Percentiles rank a stretch among this genome's conserved stretches.
Conservation (phyloP, 805 yeast species). For the Nakazawaea ernobii region DNA sequence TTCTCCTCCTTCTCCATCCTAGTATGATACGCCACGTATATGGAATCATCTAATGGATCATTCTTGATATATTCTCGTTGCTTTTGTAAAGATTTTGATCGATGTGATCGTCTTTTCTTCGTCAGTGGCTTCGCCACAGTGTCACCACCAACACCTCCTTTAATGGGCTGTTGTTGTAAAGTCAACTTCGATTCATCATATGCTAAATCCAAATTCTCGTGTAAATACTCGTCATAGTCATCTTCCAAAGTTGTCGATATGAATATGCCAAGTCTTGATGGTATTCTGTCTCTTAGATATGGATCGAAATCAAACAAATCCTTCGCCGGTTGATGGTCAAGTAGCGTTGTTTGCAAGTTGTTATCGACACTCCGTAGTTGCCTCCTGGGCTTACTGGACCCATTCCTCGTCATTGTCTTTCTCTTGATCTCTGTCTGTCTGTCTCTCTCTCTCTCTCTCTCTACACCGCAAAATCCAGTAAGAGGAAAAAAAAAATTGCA, state of each 20-base stretch:
- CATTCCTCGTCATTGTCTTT: background rate
- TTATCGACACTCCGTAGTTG: conserved; percentile 6
- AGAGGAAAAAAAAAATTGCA: background rate
- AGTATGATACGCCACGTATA: conserved; percentile 44
- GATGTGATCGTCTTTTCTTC: conserved; percentile 6
- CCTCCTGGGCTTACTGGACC: background rate
- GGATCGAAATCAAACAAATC: conserved; percentile 32
- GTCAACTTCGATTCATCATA: background rate
- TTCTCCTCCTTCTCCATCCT: conserved; percentile 62
- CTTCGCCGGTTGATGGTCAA: conserved; percentile 4
- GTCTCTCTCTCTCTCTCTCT: background rate
- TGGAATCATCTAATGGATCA: conserved; percentile 44
- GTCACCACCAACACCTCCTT: background rate
- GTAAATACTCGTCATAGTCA: conserved; percentile 3
- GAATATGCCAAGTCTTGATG: conserved; percentile 15
- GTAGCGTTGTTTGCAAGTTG: conserved; percentile 1
- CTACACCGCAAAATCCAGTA: no score
- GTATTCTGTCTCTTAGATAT: conserved; percentile 18
- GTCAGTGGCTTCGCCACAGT: background rate
- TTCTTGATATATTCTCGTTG: conserved; percentile 1
- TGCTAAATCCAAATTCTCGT: background rate
- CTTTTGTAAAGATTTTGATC: background rate
- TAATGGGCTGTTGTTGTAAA: background rate
- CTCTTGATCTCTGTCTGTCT: background rate
- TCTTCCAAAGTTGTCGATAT: conserved; percentile 15